A percentile compares a stretch with the other conserved stretches of the same genome.
These are phyloP conservation scores for Dryas drummondii DNA, from an alignment of 306 rosid species.

Conservation along the genomic window DNA sequence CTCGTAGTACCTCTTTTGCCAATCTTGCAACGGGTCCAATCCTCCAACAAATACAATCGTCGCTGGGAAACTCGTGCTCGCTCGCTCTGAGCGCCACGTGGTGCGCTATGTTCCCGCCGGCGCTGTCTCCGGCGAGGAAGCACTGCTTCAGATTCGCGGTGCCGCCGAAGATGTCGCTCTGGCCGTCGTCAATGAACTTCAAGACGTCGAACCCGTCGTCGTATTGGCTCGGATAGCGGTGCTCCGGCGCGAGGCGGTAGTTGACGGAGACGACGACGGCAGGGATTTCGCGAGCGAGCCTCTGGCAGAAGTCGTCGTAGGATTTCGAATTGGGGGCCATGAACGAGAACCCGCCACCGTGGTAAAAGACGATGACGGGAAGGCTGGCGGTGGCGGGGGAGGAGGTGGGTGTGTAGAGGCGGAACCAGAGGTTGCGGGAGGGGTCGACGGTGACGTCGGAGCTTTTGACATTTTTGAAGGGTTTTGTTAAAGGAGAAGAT, in stretches of 20 bases:
- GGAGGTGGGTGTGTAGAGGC: constrained; percentile 37
- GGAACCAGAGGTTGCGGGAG: constrained; percentile 45
- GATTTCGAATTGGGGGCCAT: constrained; percentile 10
- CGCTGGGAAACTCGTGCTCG: constrained; percentile 25
- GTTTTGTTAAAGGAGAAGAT: constrained; percentile 12
- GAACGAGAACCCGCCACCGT: constrained; percentile 30
- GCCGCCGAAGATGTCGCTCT: not conserved
- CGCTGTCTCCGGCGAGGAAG: constrained; percentile 38
- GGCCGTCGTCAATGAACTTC: constrained; percentile 17
- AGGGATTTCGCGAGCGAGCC: constrained; percentile 7
- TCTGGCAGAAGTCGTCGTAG: constrained; percentile 17
- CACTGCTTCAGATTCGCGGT: constrained; percentile 12
- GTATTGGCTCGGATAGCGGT: constrained; percentile 26
- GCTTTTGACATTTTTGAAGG: constrained; percentile 45
- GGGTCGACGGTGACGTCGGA: constrained; percentile 49
- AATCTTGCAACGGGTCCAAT: constrained; percentile 28
- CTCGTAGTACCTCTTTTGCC: constrained; percentile 31
- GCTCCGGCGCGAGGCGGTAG: constrained; percentile 36
- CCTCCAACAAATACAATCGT: constrained; percentile 27
- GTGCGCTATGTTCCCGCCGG: constrained; percentile 41
- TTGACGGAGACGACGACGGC: constrained; percentile 36
- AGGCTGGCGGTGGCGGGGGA: not conserved
- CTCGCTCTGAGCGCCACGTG: constrained; percentile 26
- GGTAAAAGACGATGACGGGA: constrained; percentile 25
- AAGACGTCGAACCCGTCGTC: constrained; percentile 39